Evolutionary conservation across 768 basidiomycete species (phyloP), one percentile per base, ranked within the genome.

Genomic region (Chlorophyllum brunneum): DNA sequence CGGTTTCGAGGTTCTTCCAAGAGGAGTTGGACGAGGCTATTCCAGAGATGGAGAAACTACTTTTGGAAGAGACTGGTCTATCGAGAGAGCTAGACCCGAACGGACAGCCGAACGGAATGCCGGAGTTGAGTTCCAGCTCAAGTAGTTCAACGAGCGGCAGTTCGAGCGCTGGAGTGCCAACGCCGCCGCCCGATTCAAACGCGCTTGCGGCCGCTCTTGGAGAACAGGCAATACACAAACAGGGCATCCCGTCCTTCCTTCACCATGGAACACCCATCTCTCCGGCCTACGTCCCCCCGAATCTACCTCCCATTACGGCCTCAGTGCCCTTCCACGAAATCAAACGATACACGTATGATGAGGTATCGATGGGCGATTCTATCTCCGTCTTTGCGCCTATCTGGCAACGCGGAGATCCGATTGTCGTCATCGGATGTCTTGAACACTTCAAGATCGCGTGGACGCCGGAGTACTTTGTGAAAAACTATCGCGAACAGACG

Each of bases 391-490:
- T 95, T 69, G 78, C 79, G 43, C 63, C 68, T 5, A 67, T 91
- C 6, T 98, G 95, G 95, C 63, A 65, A 7, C 68, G 68, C 37
- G 93, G 93, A 23, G 73, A 85, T 30, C 90, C 94, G 2, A 63
- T 98, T 7, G 79, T 95, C 26, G 86, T 97, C 41, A 86, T 82
- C 24, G 80, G 76, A 24, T 67, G 91, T 16, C 67, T 80, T 42
- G 60, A 73, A 11, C 79, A 82, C 57, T 86, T 93, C 66, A 71
- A 76, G 58, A 66, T 86, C 55, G 63, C 75, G 51, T 98, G 95
- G 95, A 83, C 79, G 4, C 95, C 95, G 0, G 79, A 86, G 50
- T 88, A 85, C 61, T 93, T 98, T 66, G 78, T 82, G 15, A 66
- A 80, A 46, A 74, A 83, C 56, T 86, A 88, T 63, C 83, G 81